phyloP scores from a whole-genome alignment of 495 filamentous ascomycete species.

The Sordaria brevicollis region DNA sequence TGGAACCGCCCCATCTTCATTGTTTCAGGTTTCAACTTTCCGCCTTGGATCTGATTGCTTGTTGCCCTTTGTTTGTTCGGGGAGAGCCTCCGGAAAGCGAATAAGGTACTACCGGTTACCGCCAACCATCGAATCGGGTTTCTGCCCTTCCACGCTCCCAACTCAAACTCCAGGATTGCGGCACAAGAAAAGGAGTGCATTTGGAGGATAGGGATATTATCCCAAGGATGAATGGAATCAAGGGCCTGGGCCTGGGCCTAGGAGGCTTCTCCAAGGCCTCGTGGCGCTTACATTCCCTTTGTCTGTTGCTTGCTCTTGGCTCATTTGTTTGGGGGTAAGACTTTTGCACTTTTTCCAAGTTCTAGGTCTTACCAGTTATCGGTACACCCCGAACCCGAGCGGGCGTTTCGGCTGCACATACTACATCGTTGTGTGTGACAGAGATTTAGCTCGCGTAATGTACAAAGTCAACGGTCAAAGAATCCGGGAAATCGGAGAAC shows the following conservation, averaged over 20 bases:
- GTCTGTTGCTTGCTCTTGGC: constrained; percentile 44
- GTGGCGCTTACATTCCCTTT: constrained; percentile 35
- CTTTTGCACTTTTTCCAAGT: neutral
- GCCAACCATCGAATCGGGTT: neutral
- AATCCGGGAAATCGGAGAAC: neutral
- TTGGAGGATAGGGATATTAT: neutral
- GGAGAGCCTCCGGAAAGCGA: neutral
- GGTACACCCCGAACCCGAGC: neutral
- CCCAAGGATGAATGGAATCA: neutral
- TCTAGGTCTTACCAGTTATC: neutral
- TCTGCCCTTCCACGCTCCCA: neutral
- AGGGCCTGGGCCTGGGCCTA: neutral
- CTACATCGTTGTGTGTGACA: neutral
- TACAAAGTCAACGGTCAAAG: neutral
- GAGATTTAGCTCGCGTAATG: neutral
- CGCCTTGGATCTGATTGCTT: neutral
- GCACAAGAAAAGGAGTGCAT: neutral
- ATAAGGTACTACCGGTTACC: neutral
- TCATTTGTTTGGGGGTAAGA: constrained; percentile 50
- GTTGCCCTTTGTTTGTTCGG: neutral
- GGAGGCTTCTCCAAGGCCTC: constrained; percentile 24
- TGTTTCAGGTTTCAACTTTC: neutral
- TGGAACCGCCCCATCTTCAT: neutral
- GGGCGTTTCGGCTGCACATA: neutral
- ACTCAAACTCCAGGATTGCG: neutral